Percentiles rank a stretch among this genome's conserved stretches.
phyloP scores from a whole-genome alignment of 139 green algal genomes.

The Pseudopediastrum boryanum region DNA sequence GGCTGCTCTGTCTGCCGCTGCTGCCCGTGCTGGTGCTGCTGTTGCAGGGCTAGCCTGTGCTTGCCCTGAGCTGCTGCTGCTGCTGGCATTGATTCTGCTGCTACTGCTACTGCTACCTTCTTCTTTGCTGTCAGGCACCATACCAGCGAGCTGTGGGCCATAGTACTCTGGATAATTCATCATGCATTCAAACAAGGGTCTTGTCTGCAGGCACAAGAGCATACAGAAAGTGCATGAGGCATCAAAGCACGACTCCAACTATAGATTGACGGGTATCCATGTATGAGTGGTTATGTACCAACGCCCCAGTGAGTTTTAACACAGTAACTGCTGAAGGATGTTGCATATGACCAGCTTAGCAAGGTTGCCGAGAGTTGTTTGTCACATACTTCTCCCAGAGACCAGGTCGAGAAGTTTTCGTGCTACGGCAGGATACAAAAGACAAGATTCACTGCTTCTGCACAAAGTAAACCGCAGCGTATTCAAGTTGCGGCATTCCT shows the following conservation, averaged over 20 bases:
- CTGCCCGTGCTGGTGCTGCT: slow-evolving; percentile 12
- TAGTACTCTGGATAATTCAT: slow-evolving; percentile 31
- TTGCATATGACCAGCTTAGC: no score
- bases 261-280: not conserved
- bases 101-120: not conserved
- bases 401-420: no score
- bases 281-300: not conserved
- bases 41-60: slow-evolving; percentile 3
- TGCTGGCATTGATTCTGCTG: not conserved
- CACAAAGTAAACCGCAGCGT: no score
- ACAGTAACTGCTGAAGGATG: not conserved
- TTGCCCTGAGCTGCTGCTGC: not conserved
- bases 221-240: not conserved
- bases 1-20: slow-evolving; percentile 27
- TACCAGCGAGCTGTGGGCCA: slow-evolving; percentile 6
- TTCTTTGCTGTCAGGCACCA: not conserved
- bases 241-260: not conserved
- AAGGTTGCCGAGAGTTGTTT: not conserved
- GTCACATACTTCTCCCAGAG: not conserved
- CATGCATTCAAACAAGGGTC: slow-evolving; percentile 31
- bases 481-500: no score
- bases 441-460: no score
- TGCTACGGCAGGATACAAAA: no score
- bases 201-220: slow-evolving; percentile 7
- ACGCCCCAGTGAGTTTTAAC: not conserved